Conservation (phyloP, 1,284 basidiomycete species). For the Bondarzewia mesenterica region DNA sequence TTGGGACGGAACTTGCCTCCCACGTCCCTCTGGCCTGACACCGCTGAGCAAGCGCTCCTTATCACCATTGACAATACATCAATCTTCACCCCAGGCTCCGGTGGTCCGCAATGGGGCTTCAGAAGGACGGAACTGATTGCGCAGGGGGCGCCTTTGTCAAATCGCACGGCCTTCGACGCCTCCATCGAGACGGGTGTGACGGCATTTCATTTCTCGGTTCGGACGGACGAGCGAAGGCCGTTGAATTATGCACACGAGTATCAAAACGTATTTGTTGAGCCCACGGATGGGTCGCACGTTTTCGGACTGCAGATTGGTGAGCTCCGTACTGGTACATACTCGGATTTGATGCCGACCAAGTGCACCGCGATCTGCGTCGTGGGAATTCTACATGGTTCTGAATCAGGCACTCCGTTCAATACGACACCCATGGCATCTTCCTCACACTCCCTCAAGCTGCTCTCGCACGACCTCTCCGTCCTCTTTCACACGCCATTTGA, state of each 20-base stretch:
- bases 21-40: conserved; percentile 38
- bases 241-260: conserved; percentile 53
- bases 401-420: conserved; percentile 46
- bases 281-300: conserved; percentile 46
- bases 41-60: conserved; percentile 38
- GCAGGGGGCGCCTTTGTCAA: conserved; percentile 26
- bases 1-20: conserved; percentile 29
- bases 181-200: conserved; percentile 36
- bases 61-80: conserved; percentile 51
- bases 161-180: conserved; percentile 30
- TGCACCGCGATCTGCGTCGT: neutral
- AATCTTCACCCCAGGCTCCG: conserved; percentile 46
- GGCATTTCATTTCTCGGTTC: conserved; percentile 49
- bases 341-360: neutral
- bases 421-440: conserved; percentile 31
- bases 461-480: conserved; percentile 42
- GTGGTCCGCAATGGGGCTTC: conserved; percentile 42
- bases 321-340: conserved; percentile 5
- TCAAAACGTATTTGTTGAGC: conserved; percentile 56
- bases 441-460: conserved; percentile 41
- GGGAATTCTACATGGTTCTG: conserved; percentile 2
- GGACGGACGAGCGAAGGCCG: conserved; percentile 31
- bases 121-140: conserved; percentile 53
- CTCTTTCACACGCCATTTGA: conserved; percentile 42
- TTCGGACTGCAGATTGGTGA: conserved; percentile 49